Evolutionary conservation across 2,329 filamentous ascomycete species (phyloP).

Genomic region (Aspergillus terreus): DNA sequence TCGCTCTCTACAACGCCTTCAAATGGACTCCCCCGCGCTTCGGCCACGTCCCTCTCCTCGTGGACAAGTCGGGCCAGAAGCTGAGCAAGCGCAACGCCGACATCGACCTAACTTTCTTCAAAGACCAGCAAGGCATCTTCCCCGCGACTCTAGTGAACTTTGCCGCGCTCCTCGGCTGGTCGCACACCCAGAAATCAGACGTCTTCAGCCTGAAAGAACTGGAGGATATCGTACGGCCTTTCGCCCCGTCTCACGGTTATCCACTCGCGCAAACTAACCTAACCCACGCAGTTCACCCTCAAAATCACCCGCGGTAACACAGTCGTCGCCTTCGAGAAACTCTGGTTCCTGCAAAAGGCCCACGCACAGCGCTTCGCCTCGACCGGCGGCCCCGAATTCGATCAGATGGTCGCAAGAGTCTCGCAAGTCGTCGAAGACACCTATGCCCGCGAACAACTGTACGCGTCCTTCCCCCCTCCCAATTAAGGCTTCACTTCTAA

Average conservation of each 20-base stretch:
- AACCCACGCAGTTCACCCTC: slow-evolving; percentile 62
- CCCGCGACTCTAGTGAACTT: slow-evolving; percentile 72
- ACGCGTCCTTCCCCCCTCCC: slow-evolving; percentile 11
- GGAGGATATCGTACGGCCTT: slow-evolving; percentile 57
- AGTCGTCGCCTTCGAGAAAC: slow-evolving; percentile 73
- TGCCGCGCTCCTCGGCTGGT: slow-evolving; percentile 81
- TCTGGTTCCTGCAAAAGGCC: slow-evolving; percentile 72
- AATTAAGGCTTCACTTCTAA: background rate
- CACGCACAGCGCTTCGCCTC: slow-evolving; percentile 55
- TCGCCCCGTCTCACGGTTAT: background rate
- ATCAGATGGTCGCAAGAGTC: slow-evolving; percentile 39
- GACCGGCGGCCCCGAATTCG: slow-evolving; percentile 40
- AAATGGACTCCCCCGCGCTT: slow-evolving; percentile 71
- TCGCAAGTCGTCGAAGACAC: slow-evolving; percentile 22
- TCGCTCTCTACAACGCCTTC: slow-evolving; percentile 72
- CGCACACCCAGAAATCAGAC: slow-evolving; percentile 64
- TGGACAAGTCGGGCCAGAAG: slow-evolving; percentile 66
- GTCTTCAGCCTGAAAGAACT: slow-evolving; percentile 69
- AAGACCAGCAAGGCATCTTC: slow-evolving; percentile 56
- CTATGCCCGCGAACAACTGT: slow-evolving; percentile 26
- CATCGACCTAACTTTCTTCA: slow-evolving; percentile 57
- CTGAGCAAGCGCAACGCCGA: slow-evolving; percentile 81
- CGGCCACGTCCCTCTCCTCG: slow-evolving; percentile 74
- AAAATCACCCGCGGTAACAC: slow-evolving; percentile 92
- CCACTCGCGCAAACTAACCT: background rate